Conservation (phyloP, 2,329 filamentous ascomycete genomes). For the Beauveria sp. region DNA sequence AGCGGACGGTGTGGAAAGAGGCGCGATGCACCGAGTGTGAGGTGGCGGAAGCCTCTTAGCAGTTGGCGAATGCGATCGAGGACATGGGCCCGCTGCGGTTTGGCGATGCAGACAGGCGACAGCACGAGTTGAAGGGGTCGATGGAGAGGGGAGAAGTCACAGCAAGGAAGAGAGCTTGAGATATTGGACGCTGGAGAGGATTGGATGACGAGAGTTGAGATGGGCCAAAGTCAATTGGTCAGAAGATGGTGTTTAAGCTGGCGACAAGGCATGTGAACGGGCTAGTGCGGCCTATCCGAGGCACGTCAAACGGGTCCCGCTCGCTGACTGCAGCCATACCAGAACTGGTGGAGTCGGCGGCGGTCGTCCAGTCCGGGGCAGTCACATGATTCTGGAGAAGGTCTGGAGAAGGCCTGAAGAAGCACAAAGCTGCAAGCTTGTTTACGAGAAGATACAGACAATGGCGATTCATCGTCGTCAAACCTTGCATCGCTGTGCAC, state of each 20-base stretch:
- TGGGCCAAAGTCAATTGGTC: background rate
- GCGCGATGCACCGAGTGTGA: background rate
- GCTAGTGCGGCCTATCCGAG: slow-evolving; percentile 10
- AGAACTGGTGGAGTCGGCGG: background rate
- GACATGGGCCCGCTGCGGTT: slow-evolving; percentile 6
- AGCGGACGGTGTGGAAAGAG: background rate
- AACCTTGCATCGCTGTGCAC: background rate
- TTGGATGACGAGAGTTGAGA: background rate
- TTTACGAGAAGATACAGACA: background rate
- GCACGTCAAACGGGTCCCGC: slow-evolving; percentile 10
- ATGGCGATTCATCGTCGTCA: background rate
- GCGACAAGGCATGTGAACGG: slow-evolving; percentile 8
- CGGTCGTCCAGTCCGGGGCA: slow-evolving; percentile 6
- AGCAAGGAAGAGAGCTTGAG: background rate
- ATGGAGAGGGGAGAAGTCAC: background rate
- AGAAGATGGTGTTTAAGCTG: background rate
- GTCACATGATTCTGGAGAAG: slow-evolving; percentile 11
- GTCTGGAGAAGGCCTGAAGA: background rate
- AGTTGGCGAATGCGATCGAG: slow-evolving; percentile 3
- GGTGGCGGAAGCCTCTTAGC: background rate
- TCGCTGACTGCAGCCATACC: background rate
- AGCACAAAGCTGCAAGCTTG: background rate
- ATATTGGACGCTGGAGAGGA: background rate
- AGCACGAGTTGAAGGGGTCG: background rate
- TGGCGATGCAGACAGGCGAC: background rate